Conservation (phyloP, 2,329 filamentous ascomycete genomes). For the Epichloe baconii region DNA sequence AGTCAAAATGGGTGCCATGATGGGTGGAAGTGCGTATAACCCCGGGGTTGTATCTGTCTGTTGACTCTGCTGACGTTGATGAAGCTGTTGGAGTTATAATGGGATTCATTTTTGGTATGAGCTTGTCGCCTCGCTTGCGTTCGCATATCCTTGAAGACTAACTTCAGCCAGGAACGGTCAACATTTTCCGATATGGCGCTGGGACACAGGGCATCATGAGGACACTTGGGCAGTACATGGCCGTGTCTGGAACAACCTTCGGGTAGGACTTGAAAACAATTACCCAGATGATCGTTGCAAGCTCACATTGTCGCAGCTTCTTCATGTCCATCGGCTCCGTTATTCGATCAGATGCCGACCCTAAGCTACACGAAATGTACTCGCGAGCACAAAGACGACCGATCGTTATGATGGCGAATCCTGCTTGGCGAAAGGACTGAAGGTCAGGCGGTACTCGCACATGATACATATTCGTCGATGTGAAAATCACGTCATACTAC, state of each 20-base stretch:
- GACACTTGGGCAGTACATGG: constrained; percentile 93
- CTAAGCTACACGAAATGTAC: constrained; percentile 63
- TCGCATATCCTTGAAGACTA: not conserved
- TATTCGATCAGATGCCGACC: constrained; percentile 80
- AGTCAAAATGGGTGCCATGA: constrained; percentile 91
- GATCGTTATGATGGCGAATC: constrained; percentile 41
- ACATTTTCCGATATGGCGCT: constrained; percentile 89
- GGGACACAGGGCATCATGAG: constrained; percentile 89
- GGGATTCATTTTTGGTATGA: constrained; percentile 88
- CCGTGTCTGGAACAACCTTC: constrained; percentile 87
- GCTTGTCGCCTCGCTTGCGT: not conserved
- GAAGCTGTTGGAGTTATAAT: constrained; percentile 89
- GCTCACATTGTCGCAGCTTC: constrained; percentile 41
- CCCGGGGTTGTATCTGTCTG: not conserved
- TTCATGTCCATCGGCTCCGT: constrained; percentile 99
- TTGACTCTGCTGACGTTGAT: constrained; percentile 18
- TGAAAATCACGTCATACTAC: not conserved
- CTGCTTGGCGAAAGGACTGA: constrained; percentile 20
- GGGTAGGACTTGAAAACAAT: constrained; percentile 43
- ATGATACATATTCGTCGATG: constrained; percentile 4
- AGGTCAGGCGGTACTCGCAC: not conserved
- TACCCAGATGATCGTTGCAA: not conserved
- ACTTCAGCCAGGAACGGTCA: constrained; percentile 59
- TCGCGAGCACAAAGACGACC: constrained; percentile 60
- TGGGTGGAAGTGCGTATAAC: constrained; percentile 77